Conservation (phyloP, 2,329 filamentous ascomycete species). For the Colletotrichum kahawae region DNA sequence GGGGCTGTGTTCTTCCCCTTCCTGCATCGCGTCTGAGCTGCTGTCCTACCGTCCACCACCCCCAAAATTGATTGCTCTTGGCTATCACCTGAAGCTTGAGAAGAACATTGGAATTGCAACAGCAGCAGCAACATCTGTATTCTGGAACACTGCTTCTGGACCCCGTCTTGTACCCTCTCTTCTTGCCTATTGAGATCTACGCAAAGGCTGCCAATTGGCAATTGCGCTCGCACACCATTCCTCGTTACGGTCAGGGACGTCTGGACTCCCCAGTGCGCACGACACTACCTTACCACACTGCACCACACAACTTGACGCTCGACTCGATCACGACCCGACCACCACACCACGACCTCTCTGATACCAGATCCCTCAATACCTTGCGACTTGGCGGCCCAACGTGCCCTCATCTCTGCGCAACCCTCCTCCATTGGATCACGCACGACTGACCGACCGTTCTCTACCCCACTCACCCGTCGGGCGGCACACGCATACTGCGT, state of each 20-base stretch:
- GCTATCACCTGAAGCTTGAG: conserved; percentile 5
- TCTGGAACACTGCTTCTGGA: conserved; percentile 6
- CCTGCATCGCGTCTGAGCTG: background rate
- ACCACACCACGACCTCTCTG: background rate
- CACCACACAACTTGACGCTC: background rate
- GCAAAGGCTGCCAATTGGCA: conserved; percentile 11
- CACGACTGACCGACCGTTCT: conserved; percentile 11
- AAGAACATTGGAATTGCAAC: background rate
- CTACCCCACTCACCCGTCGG: conserved; percentile 16
- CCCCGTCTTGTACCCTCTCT: background rate
- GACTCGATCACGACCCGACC: conserved; percentile 1
- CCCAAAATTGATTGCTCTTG: background rate
- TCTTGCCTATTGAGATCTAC: background rate
- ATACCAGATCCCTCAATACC: conserved; percentile 15
- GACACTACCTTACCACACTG: background rate
- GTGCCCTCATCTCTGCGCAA: background rate
- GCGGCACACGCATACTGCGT: conserved; percentile 1
- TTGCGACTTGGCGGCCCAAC: conserved; percentile 18
- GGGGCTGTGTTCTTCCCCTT: conserved; percentile 21
- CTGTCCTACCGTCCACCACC: background rate
- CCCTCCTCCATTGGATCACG: conserved; percentile 5
- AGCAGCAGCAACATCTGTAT: background rate
- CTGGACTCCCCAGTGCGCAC: background rate
- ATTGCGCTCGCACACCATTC: conserved; percentile 15
- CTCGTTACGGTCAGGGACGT: background rate